A percentile compares a stretch with the other conserved stretches of the same genome.
These are phyloP conservation scores for Aspergillus fischeri DNA, from an alignment of 2,329 filamentous ascomycete genomes.

Conservation along the genomic window DNA sequence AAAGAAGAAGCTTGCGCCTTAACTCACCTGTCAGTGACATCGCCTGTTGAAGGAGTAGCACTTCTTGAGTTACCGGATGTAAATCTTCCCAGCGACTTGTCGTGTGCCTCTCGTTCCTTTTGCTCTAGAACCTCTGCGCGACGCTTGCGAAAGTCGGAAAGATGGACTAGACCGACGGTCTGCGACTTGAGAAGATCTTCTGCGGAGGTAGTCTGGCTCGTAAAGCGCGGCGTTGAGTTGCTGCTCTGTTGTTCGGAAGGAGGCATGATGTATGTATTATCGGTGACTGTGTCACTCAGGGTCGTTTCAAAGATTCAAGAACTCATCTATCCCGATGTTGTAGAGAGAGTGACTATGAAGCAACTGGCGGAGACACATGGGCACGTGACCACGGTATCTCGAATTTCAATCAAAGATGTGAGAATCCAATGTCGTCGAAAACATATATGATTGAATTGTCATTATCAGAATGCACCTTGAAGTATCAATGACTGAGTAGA, in stretches of 20 bases:
- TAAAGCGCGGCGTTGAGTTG: slow-evolving; percentile 52
- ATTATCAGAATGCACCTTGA: neutral
- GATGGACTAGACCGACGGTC: slow-evolving; percentile 84
- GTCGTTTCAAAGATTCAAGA: neutral
- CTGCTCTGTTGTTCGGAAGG: slow-evolving; percentile 37
- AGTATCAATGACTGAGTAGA: neutral
- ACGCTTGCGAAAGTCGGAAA: slow-evolving; percentile 93
- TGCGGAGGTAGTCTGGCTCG: slow-evolving; percentile 69
- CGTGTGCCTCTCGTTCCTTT: slow-evolving; percentile 75
- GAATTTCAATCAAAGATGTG: neutral
- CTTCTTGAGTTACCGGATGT: slow-evolving; percentile 45
- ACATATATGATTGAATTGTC: neutral
- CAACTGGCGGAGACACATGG: slow-evolving; percentile 7
- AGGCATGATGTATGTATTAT: slow-evolving; percentile 11
- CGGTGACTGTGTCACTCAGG: neutral
- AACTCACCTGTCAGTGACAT: slow-evolving; percentile 57
- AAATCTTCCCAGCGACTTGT: slow-evolving; percentile 50
- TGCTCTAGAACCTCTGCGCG: slow-evolving; percentile 91
- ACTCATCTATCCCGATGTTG: neutral
- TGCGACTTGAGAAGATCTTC: slow-evolving; percentile 78
- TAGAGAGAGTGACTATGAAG: neutral
- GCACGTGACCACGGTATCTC: slow-evolving; percentile 9
- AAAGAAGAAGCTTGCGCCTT: slow-evolving; percentile 8
- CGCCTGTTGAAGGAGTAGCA: slow-evolving; percentile 45
- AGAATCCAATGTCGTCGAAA: neutral